Conservation (phyloP, 2,329 filamentous ascomycete species). For the Pseudogymnoascus sp. region DNA sequence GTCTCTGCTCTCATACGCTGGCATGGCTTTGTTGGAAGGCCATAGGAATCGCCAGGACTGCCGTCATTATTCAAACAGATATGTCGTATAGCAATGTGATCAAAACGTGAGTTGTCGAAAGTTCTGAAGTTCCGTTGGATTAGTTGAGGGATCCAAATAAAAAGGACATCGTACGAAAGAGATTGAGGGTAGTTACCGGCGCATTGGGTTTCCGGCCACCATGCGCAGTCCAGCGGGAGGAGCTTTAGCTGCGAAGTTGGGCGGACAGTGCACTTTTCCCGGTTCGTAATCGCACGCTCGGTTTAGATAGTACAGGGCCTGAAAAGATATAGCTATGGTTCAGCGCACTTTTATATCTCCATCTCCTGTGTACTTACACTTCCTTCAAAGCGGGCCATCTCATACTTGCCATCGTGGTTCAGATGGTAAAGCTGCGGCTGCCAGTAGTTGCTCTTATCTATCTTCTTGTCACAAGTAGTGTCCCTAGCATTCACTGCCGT, state of each 20-base stretch:
- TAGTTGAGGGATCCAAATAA: background rate
- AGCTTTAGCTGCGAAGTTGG: background rate
- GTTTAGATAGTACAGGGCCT: conserved; percentile 19
- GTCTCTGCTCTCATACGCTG: background rate
- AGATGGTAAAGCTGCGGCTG: conserved; percentile 15
- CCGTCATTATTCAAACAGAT: background rate
- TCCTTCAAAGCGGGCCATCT: background rate
- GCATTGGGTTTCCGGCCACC: conserved; percentile 17
- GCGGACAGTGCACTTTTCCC: background rate
- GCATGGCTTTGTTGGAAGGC: background rate
- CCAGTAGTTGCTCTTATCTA: conserved; percentile 19
- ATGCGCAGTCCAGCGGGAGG: conserved; percentile 17
- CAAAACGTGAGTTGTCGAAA: background rate
- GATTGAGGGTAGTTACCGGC: background rate
- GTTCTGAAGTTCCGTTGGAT: background rate
- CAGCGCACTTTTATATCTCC: too few species aligned
- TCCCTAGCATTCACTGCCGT: conserved; percentile 11
- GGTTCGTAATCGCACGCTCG: conserved; percentile 6
- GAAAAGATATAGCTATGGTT: background rate
- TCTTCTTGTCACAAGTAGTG: conserved; percentile 16
- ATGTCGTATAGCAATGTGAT: background rate
- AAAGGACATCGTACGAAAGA: background rate
- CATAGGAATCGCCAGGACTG: background rate
- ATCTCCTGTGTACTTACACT: too few species aligned
- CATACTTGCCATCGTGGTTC: conserved; percentile 14